phyloP scores from a whole-genome alignment of 768 basidiomycete species.

The Termitomyces heimii region DNA sequence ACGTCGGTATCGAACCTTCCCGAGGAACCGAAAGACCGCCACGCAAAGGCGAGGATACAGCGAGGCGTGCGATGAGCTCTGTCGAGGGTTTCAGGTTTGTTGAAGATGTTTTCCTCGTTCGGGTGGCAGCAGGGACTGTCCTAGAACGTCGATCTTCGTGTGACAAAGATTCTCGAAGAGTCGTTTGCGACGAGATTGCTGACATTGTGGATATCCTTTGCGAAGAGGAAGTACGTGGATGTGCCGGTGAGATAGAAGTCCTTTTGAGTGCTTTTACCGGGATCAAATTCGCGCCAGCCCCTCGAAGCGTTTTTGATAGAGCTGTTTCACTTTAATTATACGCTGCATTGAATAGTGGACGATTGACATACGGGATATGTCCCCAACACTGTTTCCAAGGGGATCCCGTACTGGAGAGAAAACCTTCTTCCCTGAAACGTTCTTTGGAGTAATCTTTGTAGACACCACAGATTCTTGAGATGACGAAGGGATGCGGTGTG shows the following conservation, averaged over 20 bases:
- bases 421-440: slow-evolving; percentile 20
- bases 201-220: slow-evolving; percentile 9
- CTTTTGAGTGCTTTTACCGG: slow-evolving; percentile 7
- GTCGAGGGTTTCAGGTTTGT: neutral
- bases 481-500: slow-evolving; percentile 18
- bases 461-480: slow-evolving; percentile 13
- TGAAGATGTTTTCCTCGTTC: slow-evolving; percentile 16
- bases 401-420: slow-evolving; percentile 36
- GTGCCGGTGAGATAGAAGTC: neutral
- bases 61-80: neutral
- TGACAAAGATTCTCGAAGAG: neutral
- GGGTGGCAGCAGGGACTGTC: slow-evolving; percentile 19
- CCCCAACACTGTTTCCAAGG: slow-evolving; percentile 26
- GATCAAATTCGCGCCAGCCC: slow-evolving; percentile 4
- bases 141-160: slow-evolving; percentile 21
- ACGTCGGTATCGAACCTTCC: slow-evolving; percentile 10
- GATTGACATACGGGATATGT: slow-evolving; percentile 22
- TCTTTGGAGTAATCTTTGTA: slow-evolving; percentile 6
- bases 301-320: slow-evolving; percentile 17
- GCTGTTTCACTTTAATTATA: slow-evolving; percentile 10
- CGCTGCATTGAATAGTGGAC: neutral
- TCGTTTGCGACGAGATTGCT: slow-evolving; percentile 6
- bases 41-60: slow-evolving; percentile 1
- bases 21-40: slow-evolving; percentile 9
- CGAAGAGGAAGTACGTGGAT: slow-evolving; percentile 6